These are phyloP conservation scores for Samsoniella hepiali DNA, from an alignment of 2,329 filamentous ascomycete species.

Conservation along the genomic window DNA sequence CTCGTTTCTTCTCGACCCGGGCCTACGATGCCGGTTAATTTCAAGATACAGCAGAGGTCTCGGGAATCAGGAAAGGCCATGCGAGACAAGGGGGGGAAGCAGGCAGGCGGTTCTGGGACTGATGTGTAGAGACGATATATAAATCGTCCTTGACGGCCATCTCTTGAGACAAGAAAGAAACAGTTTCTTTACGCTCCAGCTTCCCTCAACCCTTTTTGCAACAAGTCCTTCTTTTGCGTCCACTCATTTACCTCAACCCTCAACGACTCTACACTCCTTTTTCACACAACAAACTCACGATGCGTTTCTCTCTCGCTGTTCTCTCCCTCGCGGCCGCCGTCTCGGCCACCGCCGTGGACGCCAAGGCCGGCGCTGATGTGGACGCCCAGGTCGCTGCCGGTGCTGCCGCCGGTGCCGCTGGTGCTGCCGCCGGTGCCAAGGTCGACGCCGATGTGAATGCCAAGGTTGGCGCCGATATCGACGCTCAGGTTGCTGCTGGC, in stretches of 20 bases:
- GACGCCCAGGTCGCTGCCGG: conserved; percentile 24
- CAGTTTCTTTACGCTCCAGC: not conserved
- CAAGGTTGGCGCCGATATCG: not conserved
- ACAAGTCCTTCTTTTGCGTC: not conserved
- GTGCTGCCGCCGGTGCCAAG: too few relatives aligned
- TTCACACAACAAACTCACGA: not conserved
- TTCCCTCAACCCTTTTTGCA: not conserved
- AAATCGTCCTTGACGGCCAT: not conserved
- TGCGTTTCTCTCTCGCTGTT: conserved; percentile 15
- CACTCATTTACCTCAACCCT: not conserved
- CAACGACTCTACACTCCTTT: too few relatives aligned
- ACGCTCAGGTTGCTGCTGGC: not conserved
- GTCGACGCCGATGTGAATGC: conserved; percentile 24
- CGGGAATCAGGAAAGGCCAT: not conserved
- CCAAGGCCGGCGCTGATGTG: not conserved
- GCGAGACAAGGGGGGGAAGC: too few relatives aligned
- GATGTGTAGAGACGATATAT: not conserved
- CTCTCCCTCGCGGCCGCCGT: conserved; percentile 13
- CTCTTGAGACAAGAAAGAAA: not conserved
- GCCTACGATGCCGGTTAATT: not conserved
- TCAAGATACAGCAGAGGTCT: not conserved
- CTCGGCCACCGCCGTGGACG: conserved; percentile 10
- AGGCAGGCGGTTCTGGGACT: not conserved
- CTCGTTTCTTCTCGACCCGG: not conserved
- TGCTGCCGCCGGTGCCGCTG: too few relatives aligned